Evolutionary conservation across 345 rosid genomes (phyloP).

Genomic region (Noccaea bulbosa): DNA sequence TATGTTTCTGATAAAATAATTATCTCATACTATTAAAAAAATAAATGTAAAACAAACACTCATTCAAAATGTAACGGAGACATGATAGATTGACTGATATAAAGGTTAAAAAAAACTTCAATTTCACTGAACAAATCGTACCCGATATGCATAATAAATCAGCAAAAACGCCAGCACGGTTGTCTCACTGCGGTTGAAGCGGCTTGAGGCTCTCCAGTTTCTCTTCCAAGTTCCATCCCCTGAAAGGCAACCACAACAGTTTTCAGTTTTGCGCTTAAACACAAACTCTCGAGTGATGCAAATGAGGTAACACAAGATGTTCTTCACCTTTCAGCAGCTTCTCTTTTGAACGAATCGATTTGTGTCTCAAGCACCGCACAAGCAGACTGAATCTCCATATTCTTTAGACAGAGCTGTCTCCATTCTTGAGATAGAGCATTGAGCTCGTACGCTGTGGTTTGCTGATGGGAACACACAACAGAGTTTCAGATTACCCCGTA

Average conservation of each 20-base stretch:
- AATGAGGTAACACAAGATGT: constrained; percentile 19
- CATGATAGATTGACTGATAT: neutral
- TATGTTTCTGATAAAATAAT: neutral
- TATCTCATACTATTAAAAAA: neutral
- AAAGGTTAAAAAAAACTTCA: neutral
- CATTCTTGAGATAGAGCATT: constrained; percentile 86
- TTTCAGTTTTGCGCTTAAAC: constrained; percentile 18
- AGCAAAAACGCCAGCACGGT: constrained; percentile 9
- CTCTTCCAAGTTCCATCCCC: constrained; percentile 84
- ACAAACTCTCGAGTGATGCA: constrained; percentile 30
- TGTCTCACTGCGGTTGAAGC: constrained; percentile 31
- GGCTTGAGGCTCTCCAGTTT: constrained; percentile 53
- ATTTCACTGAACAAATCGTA: constrained; percentile 18
- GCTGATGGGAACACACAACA: constrained; percentile 51
- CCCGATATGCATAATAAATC: constrained; percentile 17
- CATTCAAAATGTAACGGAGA: neutral
- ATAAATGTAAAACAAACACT: neutral
- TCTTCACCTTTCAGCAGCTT: constrained; percentile 74
- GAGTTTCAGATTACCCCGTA: constrained; percentile 24
- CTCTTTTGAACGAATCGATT: constrained; percentile 63
- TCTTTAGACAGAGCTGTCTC: constrained; percentile 87
- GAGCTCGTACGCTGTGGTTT: constrained; percentile 88
- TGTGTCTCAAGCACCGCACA: constrained; percentile 66
- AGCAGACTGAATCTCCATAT: constrained; percentile 84
- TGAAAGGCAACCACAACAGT: constrained; percentile 37